Percentiles rank a stretch among this genome's conserved stretches.
These are phyloP conservation scores for Aspergillus sp. DNA, from an alignment of 2,329 filamentous ascomycete genomes.

Conservation along the genomic window DNA sequence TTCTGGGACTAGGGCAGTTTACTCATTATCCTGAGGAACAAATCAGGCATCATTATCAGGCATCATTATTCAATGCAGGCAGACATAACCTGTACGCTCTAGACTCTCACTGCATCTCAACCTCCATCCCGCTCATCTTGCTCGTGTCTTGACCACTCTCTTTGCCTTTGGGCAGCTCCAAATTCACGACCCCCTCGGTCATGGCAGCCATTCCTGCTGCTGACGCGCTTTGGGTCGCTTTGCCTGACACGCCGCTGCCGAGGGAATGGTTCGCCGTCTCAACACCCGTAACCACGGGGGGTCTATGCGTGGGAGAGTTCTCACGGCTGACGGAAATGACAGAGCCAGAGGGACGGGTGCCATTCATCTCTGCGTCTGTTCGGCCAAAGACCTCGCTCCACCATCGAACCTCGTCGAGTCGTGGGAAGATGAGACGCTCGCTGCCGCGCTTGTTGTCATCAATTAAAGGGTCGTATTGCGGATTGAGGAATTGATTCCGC, in stretches of 20 bases:
- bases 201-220: slow-evolving; percentile 32
- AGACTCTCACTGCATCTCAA: slow-evolving; percentile 41
- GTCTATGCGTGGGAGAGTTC: slow-evolving; percentile 14
- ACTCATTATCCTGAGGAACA: too few species aligned
- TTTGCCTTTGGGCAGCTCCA: slow-evolving; percentile 31
- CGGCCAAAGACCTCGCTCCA: slow-evolving; percentile 85
- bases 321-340: slow-evolving; percentile 28
- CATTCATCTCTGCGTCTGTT: slow-evolving; percentile 88
- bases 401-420: slow-evolving; percentile 72
- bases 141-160: slow-evolving; percentile 17
- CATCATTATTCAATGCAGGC: too few species aligned
- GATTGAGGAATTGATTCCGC: slow-evolving; percentile 71
- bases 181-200: slow-evolving; percentile 37
- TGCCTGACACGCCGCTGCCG: slow-evolving; percentile 31
- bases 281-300: slow-evolving; percentile 50
- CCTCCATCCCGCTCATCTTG: slow-evolving; percentile 31
- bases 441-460: slow-evolving; percentile 72
- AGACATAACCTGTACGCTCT: background rate
- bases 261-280: slow-evolving; percentile 50
- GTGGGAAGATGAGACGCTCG: slow-evolving; percentile 76
- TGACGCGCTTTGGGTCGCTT: slow-evolving; percentile 19
- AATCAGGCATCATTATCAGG: too few species aligned
- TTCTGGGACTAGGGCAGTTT: slow-evolving; percentile 8
- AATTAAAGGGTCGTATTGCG: slow-evolving; percentile 62
- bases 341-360: slow-evolving; percentile 45